A percentile compares a stretch with the other conserved stretches of the same genome.
phyloP scores from a whole-genome alignment of 352 stramenopile species.

The Sclerospora graminicola region DNA sequence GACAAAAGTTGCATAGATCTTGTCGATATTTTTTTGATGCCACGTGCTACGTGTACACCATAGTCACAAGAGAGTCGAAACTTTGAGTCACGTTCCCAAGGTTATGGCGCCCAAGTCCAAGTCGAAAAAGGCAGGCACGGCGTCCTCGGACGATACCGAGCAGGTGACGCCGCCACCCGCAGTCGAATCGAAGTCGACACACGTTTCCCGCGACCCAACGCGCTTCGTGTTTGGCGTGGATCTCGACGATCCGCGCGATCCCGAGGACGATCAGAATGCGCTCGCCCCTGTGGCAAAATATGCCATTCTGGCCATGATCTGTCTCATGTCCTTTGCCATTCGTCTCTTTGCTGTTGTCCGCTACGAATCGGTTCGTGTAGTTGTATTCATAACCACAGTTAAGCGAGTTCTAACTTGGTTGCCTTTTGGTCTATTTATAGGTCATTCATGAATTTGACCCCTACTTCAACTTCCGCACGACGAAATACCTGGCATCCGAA shows the following conservation, averaged over 20 bases:
- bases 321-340: constrained; percentile 89
- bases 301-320: constrained; percentile 88
- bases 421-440: constrained; percentile 8
- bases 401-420: neutral
- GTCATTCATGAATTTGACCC: constrained; percentile 90
- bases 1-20: too few species aligned
- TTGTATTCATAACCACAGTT: too few species aligned
- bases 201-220: constrained; percentile 4
- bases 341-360: constrained; percentile 89
- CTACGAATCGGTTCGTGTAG: constrained; percentile 79
- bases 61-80: too few species aligned
- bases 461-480: constrained; percentile 99
- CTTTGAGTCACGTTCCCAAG: constrained; percentile 13
- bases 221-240: constrained; percentile 54
- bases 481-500: constrained; percentile 91
- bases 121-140: constrained; percentile 32
- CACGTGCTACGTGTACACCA: constrained; percentile 10
- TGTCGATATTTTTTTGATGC: too few species aligned
- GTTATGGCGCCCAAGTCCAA: constrained; percentile 55
- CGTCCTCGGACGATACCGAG: constrained; percentile 12
- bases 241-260: constrained; percentile 39
- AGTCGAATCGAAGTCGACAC: constrained; percentile 5
- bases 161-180: constrained; percentile 7
- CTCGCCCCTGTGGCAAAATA: constrained; percentile 81
- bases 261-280: constrained; percentile 63